A percentile compares a stretch with the other conserved stretches of the same genome.
These are phyloP conservation scores for Prunus fruticosa DNA, from an alignment of 306 rosid genomes.

Conservation along the genomic window DNA sequence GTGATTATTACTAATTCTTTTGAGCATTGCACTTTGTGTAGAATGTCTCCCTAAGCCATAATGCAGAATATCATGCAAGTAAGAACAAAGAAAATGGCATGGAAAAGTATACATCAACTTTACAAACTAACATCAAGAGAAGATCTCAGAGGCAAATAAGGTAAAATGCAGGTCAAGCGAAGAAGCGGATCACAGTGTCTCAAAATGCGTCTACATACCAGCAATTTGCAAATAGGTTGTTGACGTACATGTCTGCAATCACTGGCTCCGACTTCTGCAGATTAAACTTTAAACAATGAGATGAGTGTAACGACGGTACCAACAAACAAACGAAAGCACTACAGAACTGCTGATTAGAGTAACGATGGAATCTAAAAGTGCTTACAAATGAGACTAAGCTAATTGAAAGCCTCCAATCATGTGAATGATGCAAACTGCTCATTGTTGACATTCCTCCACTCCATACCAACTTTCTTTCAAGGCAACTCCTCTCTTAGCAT, in stretches of 20 bases:
- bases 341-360: not conserved
- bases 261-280: slow-evolving; percentile 5
- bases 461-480: not conserved
- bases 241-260: not conserved
- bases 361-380: not conserved
- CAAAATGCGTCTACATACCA: not conserved
- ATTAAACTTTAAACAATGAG: not conserved
- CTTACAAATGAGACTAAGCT: not conserved
- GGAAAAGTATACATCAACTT: not conserved
- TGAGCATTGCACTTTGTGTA: not conserved
- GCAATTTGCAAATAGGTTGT: not conserved
- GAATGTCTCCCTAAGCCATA: not conserved
- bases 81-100: not conserved
- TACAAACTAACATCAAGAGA: not conserved
- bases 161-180: not conserved
- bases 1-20: not conserved
- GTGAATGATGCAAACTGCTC: not conserved
- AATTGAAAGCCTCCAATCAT: not conserved
- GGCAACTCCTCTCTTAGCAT: not conserved
- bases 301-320: not conserved
- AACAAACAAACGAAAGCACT: not conserved
- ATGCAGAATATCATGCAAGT: not conserved
- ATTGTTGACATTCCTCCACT: not conserved
- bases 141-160: not conserved
- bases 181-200: not conserved